phyloP scores from a whole-genome alignment of 2,329 filamentous ascomycete species.

The Dryadomyces quercus-mongolicae region DNA sequence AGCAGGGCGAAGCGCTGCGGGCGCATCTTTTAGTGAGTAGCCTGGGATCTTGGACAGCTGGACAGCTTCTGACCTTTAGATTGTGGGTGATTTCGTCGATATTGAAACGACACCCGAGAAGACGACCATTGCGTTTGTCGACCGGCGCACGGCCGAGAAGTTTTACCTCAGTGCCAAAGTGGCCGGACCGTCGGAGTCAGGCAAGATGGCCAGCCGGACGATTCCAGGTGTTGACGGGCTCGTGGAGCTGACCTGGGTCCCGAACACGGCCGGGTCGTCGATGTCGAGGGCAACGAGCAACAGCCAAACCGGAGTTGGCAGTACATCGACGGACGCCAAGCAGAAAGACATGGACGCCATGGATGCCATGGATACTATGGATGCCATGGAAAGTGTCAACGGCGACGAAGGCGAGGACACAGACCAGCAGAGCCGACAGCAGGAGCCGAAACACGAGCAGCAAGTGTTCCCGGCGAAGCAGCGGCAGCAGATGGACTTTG shows the following conservation, averaged over 20 bases:
- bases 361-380: neutral
- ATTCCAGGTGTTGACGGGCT: conserved; percentile 51
- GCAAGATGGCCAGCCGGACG: conserved; percentile 26
- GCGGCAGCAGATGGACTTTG: conserved; percentile 35
- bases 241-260: conserved; percentile 54
- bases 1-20: conserved; percentile 56
- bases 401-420: neutral
- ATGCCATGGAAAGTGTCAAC: neutral
- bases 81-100: conserved; percentile 49
- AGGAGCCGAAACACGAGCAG: neutral
- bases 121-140: conserved; percentile 50
- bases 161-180: conserved; percentile 43
- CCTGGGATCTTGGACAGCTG: neutral
- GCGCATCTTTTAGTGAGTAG: conserved; percentile 56
- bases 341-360: no score
- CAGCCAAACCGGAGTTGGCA: no score
- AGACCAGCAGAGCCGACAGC: neutral
- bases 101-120: conserved; percentile 34
- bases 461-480: neutral
- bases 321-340: neutral
- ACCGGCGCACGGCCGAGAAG: conserved; percentile 59
- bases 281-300: neutral
- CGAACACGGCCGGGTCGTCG: conserved; percentile 4
- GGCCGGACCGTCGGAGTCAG: neutral
- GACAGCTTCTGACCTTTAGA: conserved; percentile 24